phyloP scores from a whole-genome alignment of 1,284 basidiomycete species.

The Pseudozyma tsukubaensis region DNA sequence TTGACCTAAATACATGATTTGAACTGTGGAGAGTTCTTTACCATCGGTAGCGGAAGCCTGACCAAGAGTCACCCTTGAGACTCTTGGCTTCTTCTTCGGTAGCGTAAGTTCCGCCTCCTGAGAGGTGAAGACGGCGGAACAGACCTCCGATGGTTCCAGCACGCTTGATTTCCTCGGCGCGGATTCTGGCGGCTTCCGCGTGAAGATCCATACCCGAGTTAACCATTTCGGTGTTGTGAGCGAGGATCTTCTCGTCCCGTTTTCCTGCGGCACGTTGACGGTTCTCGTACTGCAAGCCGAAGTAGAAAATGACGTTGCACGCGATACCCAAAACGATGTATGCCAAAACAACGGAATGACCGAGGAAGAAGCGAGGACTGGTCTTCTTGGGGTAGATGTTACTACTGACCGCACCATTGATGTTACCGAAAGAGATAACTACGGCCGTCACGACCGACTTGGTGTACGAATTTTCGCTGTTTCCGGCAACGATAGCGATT shows the following conservation, averaged over 20 bases:
- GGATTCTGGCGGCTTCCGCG: conserved; percentile 32
- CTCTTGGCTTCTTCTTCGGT: conserved; percentile 46
- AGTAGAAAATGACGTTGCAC: conserved; percentile 71
- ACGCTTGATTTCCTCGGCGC: conserved; percentile 23
- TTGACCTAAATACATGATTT: too few species aligned
- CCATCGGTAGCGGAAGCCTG: conserved; percentile 25
- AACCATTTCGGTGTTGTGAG: conserved; percentile 22
- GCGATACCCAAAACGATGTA: conserved; percentile 78
- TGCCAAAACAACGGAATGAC: conserved; percentile 77
- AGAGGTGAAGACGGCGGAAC: conserved; percentile 27
- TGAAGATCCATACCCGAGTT: conserved; percentile 32
- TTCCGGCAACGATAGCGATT: conserved; percentile 79
- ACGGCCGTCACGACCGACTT: conserved; percentile 77
- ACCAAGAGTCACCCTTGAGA: conserved; percentile 55
- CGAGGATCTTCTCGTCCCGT: conserved; percentile 76
- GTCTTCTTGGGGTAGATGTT: conserved; percentile 78
- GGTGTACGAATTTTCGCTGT: conserved; percentile 80
- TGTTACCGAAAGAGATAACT: conserved; percentile 65
- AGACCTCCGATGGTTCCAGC: conserved; percentile 23
- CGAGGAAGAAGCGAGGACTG: conserved; percentile 78
- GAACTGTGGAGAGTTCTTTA: neutral
- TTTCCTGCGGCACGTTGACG: conserved; percentile 75
- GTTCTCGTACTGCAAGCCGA: conserved; percentile 75
- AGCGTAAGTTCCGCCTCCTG: conserved; percentile 56
- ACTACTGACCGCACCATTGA: conserved; percentile 75